Conservation (phyloP, 2,329 filamentous ascomycete species). For the Aureobasidium leucospermi region DNA sequence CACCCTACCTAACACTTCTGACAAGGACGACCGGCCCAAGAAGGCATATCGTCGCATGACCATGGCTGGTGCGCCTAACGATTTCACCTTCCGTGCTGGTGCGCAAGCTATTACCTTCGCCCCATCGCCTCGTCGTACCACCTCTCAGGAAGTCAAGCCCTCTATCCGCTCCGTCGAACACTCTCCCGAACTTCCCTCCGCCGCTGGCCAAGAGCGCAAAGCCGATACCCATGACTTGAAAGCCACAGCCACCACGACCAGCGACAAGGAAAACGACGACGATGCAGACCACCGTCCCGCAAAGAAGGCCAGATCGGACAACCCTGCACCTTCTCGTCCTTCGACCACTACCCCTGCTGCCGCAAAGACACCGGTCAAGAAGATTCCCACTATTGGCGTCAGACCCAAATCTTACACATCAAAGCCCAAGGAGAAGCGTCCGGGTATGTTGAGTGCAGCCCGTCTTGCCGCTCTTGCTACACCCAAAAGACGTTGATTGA, state of each 20-base stretch:
- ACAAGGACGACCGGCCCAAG: constrained; percentile 19
- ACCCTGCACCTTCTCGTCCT: constrained; percentile 18
- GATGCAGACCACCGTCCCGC: constrained; percentile 18
- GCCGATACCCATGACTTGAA: constrained; percentile 22
- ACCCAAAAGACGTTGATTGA: constrained; percentile 12
- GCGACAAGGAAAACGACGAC: constrained; percentile 38
- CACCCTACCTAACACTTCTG: constrained; percentile 15
- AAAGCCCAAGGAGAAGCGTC: constrained; percentile 20
- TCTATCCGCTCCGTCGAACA: constrained; percentile 40
- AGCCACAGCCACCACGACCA: not conserved
- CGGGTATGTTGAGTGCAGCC: constrained; percentile 14
- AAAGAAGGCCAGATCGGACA: constrained; percentile 15
- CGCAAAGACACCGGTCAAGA: constrained; percentile 18
- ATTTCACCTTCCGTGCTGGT: constrained; percentile 44
- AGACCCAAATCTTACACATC: constrained; percentile 27
- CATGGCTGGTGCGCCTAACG: constrained; percentile 26
- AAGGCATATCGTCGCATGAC: constrained; percentile 29
- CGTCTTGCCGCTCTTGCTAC: constrained; percentile 14
- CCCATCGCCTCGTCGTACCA: constrained; percentile 24
- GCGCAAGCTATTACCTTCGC: constrained; percentile 37
- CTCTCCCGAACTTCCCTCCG: constrained; percentile 17
- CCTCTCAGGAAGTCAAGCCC: constrained; percentile 25
- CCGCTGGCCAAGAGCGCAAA: constrained; percentile 38
- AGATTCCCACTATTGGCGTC: constrained; percentile 25
- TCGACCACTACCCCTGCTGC: constrained; percentile 18